Base-by-base conservation (phyloP, 1,139 yeast species). In the Kodamaea suecica region DNA sequence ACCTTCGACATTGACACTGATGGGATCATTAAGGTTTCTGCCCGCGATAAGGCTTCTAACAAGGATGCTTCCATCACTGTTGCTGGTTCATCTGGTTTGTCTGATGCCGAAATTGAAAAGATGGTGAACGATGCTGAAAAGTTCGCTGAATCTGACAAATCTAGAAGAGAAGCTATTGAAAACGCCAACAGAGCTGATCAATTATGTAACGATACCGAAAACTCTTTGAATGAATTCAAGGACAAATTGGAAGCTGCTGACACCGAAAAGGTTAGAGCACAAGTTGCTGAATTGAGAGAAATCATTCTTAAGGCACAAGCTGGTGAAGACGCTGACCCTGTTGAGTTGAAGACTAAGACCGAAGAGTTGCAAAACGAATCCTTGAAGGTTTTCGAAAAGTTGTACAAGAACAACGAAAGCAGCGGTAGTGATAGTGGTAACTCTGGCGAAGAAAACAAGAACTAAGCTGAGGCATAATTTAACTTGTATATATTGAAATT, bases 51-150 rank as follows among this genome's bases (percentile, higher is more conserved):
- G 80, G 96, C 97, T 52, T 84, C 96, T 53, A 87, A 87, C 80
- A 88, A 90, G 81, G 97, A 92, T 64, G 95, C 96, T 56, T 87
- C 97, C 48, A 90, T 92, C 74, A 90, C 97, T 45, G 97, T 92
- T 64, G 97, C 97, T 49, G 97, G 97, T 50, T 86, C 97, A 40
- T 90, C 97, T 39, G 98, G 98, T 70, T 78, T 92, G 57, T 84
- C 95, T 50, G 97, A 92, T 58, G 61, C 92, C 48, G 98, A 92
- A 75, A 92, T 92, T 58, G 97, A 90, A 76, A 84, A 86, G 78
- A 92, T 92, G 97, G 95, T 92, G 50, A 83, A 77, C 71, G 98
- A 92, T 60, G 98, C 97, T 55, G 97, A 92, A 76, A 87, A 87
- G 76, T 90, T 78, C 78, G 94, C 94, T 66, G 95, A 88, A 63